A percentile compares a stretch with the other conserved stretches of the same genome.
phyloP scores from a whole-genome alignment of 129 eudicot species.

The Centaurea solstitialis region DNA sequence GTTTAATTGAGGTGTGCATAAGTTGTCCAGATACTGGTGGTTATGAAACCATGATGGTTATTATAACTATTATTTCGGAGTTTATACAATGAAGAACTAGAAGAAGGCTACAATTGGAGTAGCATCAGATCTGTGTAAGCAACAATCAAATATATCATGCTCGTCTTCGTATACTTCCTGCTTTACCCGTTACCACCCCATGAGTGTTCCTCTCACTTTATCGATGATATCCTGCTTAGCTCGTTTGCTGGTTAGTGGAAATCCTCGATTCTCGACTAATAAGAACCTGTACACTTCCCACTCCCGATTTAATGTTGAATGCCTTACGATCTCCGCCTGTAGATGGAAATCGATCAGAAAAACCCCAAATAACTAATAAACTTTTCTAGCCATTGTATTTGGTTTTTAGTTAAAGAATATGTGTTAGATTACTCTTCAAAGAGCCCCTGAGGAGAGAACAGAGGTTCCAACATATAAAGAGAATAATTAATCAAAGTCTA shows the following conservation, averaged over 20 bases:
- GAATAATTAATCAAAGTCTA: too few species aligned
- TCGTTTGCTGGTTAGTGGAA: slow-evolving; percentile 47
- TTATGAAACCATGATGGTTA: not conserved
- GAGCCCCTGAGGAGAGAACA: too few species aligned
- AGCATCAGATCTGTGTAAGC: slow-evolving; percentile 5
- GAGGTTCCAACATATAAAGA: too few species aligned
- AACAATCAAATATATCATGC: not conserved
- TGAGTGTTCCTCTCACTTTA: slow-evolving; percentile 65
- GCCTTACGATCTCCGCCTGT: slow-evolving; percentile 88
- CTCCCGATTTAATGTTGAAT: slow-evolving; percentile 70
- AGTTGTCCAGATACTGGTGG: not conserved
- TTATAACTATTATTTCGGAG: not conserved
- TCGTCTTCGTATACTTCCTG: not conserved
- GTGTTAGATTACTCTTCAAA: too few species aligned
- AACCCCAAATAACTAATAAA: not conserved
- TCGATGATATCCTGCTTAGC: slow-evolving; percentile 62
- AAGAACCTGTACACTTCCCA: slow-evolving; percentile 94
- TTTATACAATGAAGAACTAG: not conserved
- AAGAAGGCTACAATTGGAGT: not conserved
- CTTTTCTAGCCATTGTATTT: not conserved
- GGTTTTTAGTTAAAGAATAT: too few species aligned
- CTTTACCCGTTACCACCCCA: slow-evolving; percentile 71
- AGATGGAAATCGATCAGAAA: not conserved
- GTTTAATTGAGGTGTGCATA: not conserved
- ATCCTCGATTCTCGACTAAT: slow-evolving; percentile 60